Evolutionary conservation across 2,329 filamentous ascomycete species (phyloP).

Genomic region (Didymellaceae sp.): DNA sequence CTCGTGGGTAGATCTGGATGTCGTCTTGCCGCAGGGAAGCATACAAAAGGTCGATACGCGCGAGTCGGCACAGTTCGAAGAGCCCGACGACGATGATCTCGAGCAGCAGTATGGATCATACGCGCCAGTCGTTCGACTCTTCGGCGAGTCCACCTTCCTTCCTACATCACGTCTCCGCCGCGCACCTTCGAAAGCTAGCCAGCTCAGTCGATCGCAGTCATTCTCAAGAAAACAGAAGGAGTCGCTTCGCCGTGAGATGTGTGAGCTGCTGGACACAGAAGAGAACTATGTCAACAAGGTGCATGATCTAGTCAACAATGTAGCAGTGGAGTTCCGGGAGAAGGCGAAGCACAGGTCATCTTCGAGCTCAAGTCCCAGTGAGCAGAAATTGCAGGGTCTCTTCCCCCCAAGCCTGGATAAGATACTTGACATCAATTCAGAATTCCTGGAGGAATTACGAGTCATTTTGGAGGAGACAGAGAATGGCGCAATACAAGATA

Average conservation of each 20-base stretch:
- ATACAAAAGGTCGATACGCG: constrained; percentile 57
- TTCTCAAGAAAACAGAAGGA: constrained; percentile 85
- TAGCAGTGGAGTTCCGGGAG: constrained; percentile 80
- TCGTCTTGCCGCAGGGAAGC: constrained; percentile 80
- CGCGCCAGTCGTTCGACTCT: constrained; percentile 74
- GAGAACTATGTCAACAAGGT: constrained; percentile 92
- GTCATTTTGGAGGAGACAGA: constrained; percentile 83
- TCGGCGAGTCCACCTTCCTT: constrained; percentile 85
- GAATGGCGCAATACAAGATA: constrained; percentile 76
- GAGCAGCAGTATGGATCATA: constrained; percentile 80
- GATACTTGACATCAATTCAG: constrained; percentile 82
- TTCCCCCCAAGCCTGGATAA: constrained; percentile 82
- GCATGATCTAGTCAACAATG: constrained; percentile 78
- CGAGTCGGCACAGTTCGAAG: constrained; percentile 65
- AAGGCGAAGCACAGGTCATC: constrained; percentile 65
- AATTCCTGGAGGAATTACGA: constrained; percentile 78
- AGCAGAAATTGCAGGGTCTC: constrained; percentile 73
- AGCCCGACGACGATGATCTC: constrained; percentile 69
- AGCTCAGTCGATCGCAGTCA: constrained; percentile 76
- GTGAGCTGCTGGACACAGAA: constrained; percentile 90
- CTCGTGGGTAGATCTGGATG: constrained; percentile 85
- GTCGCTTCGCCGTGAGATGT: constrained; percentile 84
- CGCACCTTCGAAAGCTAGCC: constrained; percentile 84
- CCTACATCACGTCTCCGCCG: constrained; percentile 84
- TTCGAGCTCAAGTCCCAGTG: constrained; percentile 73